Percentiles rank a stretch among this genome's conserved stretches.
phyloP scores from a whole-genome alignment of 306 rosid species.

The Glycine tomentella region DNA sequence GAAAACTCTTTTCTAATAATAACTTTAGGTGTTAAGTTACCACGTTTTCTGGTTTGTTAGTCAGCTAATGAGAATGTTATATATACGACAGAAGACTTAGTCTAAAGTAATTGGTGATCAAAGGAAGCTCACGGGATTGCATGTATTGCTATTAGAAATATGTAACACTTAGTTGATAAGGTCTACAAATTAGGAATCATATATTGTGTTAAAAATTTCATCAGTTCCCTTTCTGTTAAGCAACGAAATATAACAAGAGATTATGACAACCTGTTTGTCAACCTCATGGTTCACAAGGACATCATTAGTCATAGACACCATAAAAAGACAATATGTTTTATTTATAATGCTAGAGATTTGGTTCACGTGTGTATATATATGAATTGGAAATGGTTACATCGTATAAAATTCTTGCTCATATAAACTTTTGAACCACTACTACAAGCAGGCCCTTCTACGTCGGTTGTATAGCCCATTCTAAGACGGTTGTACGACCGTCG shows the following conservation, averaged over 20 bases:
- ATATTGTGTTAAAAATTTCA: slow-evolving; percentile 33
- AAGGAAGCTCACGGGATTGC: slow-evolving; percentile 42
- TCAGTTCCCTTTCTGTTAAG: not conserved
- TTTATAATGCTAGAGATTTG: slow-evolving; percentile 11
- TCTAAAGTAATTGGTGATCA: slow-evolving; percentile 18
- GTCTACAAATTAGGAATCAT: slow-evolving; percentile 11
- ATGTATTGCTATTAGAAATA: not conserved
- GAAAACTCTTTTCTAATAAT: not conserved
- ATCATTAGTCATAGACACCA: not conserved
- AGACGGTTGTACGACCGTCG: too few relatives aligned
- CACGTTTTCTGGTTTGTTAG: not conserved
- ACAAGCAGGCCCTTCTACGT: too few relatives aligned
- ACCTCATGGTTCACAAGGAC: slow-evolving; percentile 51
- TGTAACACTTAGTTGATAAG: not conserved
- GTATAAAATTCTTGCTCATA: too few relatives aligned
- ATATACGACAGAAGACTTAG: not conserved
- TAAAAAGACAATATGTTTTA: not conserved
- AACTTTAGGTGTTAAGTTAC: not conserved
- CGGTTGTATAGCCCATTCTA: too few relatives aligned
- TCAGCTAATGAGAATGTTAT: slow-evolving; percentile 27
- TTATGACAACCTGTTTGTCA: slow-evolving; percentile 13
- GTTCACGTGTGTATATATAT: slow-evolving; percentile 37
- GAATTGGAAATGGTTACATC: not conserved
- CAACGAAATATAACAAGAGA: not conserved
- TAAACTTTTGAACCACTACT: too few relatives aligned